These are phyloP conservation scores for Wickerhamiella spandovensis DNA, from an alignment of 805 yeast species.

Conservation along the genomic window DNA sequence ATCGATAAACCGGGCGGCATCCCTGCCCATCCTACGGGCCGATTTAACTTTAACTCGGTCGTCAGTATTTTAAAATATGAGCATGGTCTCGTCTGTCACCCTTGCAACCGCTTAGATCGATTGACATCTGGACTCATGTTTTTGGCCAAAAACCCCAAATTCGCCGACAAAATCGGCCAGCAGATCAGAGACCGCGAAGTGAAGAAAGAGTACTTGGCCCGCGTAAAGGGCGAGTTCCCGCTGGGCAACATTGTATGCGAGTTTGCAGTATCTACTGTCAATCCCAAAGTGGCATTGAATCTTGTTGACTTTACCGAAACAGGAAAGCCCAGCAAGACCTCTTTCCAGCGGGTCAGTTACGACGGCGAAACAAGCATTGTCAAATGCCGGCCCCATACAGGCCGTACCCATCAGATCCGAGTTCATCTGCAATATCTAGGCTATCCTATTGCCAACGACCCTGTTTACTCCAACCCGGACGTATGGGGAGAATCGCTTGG, in stretches of 20 bases:
- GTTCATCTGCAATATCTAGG: slow-evolving; percentile 89
- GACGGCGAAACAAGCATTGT: slow-evolving; percentile 63
- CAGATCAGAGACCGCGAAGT: slow-evolving; percentile 62
- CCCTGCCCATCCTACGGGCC: slow-evolving; percentile 92
- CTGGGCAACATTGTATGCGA: slow-evolving; percentile 39
- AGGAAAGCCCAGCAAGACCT: slow-evolving; percentile 59
- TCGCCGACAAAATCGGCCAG: slow-evolving; percentile 62
- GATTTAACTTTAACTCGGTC: slow-evolving; percentile 64
- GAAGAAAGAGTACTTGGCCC: slow-evolving; percentile 69
- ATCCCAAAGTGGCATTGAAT: slow-evolving; percentile 62
- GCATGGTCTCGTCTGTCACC: slow-evolving; percentile 52
- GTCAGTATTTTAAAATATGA: slow-evolving; percentile 69
- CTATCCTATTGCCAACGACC: slow-evolving; percentile 83
- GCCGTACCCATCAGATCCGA: slow-evolving; percentile 90
- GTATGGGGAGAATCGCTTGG: slow-evolving; percentile 80
- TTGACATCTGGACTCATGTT: slow-evolving; percentile 91
- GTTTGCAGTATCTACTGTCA: slow-evolving; percentile 52
- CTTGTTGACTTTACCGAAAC: slow-evolving; percentile 27
- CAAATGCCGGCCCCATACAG: slow-evolving; percentile 74
- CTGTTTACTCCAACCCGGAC: slow-evolving; percentile 61
- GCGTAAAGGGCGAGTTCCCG: slow-evolving; percentile 82
- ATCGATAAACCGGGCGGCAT: slow-evolving; percentile 91
- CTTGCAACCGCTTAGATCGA: slow-evolving; percentile 81
- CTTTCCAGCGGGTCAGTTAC: slow-evolving; percentile 52
- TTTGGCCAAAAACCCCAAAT: slow-evolving; percentile 65